Base-by-base conservation (phyloP, 2,329 filamentous ascomycete species). In the Cladosporium cucumerinum region DNA sequence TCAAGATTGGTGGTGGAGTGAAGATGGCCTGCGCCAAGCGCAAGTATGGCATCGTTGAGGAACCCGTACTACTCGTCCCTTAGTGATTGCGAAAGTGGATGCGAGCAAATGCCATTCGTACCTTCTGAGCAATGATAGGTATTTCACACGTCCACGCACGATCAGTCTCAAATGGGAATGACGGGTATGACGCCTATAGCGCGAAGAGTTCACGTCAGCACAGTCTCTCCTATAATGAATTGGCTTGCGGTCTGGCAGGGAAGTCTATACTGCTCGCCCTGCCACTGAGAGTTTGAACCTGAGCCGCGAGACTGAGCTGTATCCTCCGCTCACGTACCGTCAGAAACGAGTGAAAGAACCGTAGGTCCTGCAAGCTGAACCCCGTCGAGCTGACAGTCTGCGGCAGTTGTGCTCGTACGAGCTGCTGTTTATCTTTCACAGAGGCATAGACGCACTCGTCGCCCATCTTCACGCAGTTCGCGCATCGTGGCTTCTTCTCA, bases 121-220 rank as follows among this genome's bases (percentile, higher is more conserved):
- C 60, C 34, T 62, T 51, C 34, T 62, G 60, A n/a, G 60, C 60
- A 26, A 62, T 62, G 8, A 62, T 36, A 8, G 60, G 60, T 14
- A 62, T 46, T 1, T 62, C 60, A 39, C n/a, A 21, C 21, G 48
- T 55, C 60, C 60, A 62, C 14, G 60, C 49, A 5, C 49, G 60
- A 6, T 62, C 49, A 12, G 48, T 54, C 34, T 62, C 60, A 4
- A 62, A 46, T 16, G 60, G 60, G 23, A 62, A 62, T 2, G 60
- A 55, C 3, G 60, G 60, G 18, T 62, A 62, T 7, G 60, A 52
- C 4, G 36, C 60, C n/a, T n/a, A n/a, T n/a, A n/a, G n/a, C n/a
- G n/a, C n/a, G n/a, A n/a, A n/a, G n/a, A n/a, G n/a, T n/a, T n/a
- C n/a, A n/a, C n/a, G n/a, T n/a, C n/a, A n/a, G n/a, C n/a, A n/a